Conservation (phyloP, 306 rosid genomes). For the Vicia sativa region DNA sequence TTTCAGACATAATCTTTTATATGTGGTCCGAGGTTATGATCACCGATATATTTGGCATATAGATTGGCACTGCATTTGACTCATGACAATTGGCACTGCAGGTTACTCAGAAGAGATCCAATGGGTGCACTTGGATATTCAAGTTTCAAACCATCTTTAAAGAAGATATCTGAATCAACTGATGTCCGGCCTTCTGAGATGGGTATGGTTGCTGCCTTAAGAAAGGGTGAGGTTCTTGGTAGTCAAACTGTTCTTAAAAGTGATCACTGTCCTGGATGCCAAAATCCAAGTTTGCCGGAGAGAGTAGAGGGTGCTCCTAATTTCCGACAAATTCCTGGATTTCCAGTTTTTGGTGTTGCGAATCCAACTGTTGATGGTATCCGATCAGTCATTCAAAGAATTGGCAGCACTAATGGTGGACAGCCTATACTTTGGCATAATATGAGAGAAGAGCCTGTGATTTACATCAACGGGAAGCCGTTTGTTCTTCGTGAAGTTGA, state of each 20-base stretch:
- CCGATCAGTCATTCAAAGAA: conserved; percentile 70
- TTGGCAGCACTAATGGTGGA: conserved; percentile 67
- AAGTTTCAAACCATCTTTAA: conserved; percentile 62
- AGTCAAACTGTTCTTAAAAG: conserved; percentile 92
- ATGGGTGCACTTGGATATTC: conserved; percentile 97
- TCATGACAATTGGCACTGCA: conserved; percentile 36
- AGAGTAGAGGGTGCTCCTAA: conserved; percentile 92
- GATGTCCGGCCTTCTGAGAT: conserved; percentile 83
- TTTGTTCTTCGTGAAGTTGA: conserved; percentile 95
- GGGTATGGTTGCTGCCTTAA: conserved; percentile 85
- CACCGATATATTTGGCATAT: conserved; percentile 14
- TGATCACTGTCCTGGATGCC: conserved; percentile 92
- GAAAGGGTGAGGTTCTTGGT: conserved; percentile 91
- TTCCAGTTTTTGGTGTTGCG: conserved; percentile 95
- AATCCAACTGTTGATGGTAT: conserved; percentile 94
- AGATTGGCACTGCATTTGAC: no score
- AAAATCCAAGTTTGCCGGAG: conserved; percentile 67
- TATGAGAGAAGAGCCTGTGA: conserved; percentile 96
- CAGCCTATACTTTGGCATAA: conserved; percentile 87
- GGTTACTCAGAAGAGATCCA: conserved; percentile 89
- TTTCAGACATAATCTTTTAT: conserved; percentile 8
- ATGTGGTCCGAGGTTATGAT: conserved; percentile 8
- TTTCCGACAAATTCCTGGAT: conserved; percentile 88
- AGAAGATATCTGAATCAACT: conserved; percentile 70
- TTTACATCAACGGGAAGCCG: conserved; percentile 91